These are phyloP conservation scores for Penicillium sp. DNA, from an alignment of 2,329 filamentous ascomycete species.

Conservation along the genomic window DNA sequence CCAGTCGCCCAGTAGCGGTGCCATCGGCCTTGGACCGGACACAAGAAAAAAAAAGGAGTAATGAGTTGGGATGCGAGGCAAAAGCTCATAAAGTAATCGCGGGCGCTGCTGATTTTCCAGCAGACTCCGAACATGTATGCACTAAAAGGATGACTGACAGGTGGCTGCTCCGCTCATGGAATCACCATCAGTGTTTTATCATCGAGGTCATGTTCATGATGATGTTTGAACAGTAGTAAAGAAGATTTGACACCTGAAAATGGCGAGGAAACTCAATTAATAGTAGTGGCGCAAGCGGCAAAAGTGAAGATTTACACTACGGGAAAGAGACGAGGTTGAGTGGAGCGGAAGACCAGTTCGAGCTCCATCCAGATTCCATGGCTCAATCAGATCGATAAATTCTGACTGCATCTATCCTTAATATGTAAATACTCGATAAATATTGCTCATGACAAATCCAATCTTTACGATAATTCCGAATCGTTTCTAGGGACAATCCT, in stretches of 20 bases:
- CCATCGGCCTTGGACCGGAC: slow-evolving; percentile 25
- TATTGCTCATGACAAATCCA: not conserved
- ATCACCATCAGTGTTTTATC: not conserved
- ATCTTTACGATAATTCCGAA: not conserved
- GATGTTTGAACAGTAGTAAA: not conserved
- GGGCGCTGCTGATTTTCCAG: slow-evolving; percentile 3
- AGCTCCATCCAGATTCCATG: not conserved
- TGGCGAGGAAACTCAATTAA: not conserved
- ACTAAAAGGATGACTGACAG: slow-evolving; percentile 8
- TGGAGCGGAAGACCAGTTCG: not conserved
- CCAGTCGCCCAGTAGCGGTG: slow-evolving; percentile 37
- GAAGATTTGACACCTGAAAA: not conserved
- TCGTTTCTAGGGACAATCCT: not conserved
- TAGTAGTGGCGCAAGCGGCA: slow-evolving; percentile 3
- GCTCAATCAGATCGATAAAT: not conserved
- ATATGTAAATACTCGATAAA: not conserved
- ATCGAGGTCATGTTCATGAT: not conserved
- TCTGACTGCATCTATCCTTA: not conserved
- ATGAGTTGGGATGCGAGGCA: not conserved
- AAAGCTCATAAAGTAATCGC: not conserved
- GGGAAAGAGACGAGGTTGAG: not conserved
- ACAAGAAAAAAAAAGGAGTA: not conserved
- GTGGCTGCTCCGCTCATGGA: not conserved
- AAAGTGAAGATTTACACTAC: slow-evolving; percentile 2
- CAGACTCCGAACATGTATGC: slow-evolving; percentile 1